Evolutionary conservation across 495 filamentous ascomycete species (phyloP), one percentile per base, ranked within the genome.

Genomic region (Chaetomium cochliodes): DNA sequence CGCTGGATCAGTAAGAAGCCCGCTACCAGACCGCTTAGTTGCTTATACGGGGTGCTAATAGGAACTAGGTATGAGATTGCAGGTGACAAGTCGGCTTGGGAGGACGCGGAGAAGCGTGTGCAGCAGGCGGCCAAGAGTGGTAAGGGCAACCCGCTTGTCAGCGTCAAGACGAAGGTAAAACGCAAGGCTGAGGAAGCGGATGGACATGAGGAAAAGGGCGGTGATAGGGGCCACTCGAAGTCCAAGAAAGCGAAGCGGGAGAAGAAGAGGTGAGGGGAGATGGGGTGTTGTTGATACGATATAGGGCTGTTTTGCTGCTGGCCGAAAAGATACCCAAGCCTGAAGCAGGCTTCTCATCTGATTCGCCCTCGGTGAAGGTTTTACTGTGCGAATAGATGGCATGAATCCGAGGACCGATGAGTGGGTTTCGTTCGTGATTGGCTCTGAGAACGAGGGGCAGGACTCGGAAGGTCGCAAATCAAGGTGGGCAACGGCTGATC

Each of bases 21-120:
- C 56, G 33, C 9, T 37, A 12, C 33, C 60, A 62, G 26, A 25
- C 62, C 9, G 63, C 60, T 50, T 64, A 58, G 57, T 30, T 28
- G 20, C n/a, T 54, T 26, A 53, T 63, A 18, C 33, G n/a, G n/a
- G 56, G 50, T 76, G 76, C 77, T 78, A 76, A 78, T 77, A 74
- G 77, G 76, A 72, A 73, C 5, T n/a, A 92, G 91, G 79, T 94
- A 92, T 73, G 90, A 91, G 77, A 90, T 93, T 64, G 87, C 88
- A 37, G 85, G 87, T 58, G 90, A 87, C 28, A 79, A 76, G 20
- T 80, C 86, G 12, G 87, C 82, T 12, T 97, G 93, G 93, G 86
- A 87, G 64, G 88, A 90, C 8, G 92, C 93, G 4, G 93, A 96
- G 76, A 88, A 88, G 66, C 87, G 90, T 70, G 86, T 96, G 52